Evolutionary conservation across 495 filamentous ascomycete species (phyloP).

Genomic region (Hypoxylon lienhwacheense): DNA sequence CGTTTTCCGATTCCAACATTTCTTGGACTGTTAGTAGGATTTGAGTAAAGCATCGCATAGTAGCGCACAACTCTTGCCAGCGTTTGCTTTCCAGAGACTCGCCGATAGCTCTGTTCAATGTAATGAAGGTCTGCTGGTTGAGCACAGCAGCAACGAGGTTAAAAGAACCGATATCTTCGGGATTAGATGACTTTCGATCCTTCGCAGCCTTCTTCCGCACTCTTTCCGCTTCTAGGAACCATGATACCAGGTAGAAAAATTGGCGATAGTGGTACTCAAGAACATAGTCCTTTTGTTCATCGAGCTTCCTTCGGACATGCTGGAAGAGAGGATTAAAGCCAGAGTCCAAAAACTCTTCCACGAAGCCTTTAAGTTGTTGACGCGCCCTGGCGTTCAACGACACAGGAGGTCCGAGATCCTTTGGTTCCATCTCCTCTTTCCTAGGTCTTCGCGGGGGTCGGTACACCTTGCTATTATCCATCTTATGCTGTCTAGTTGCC

Average conservation of each 20-base stretch:
- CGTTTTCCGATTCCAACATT: slow-evolving; percentile 80
- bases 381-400: slow-evolving; percentile 68
- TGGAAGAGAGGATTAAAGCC: slow-evolving; percentile 93
- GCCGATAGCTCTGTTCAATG: slow-evolving; percentile 81
- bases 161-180: slow-evolving; percentile 73
- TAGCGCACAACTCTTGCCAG: slow-evolving; percentile 83
- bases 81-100: slow-evolving; percentile 74
- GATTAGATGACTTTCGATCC: slow-evolving; percentile 43
- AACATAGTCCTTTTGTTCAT: slow-evolving; percentile 86
- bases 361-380: slow-evolving; percentile 74
- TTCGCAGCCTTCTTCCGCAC: slow-evolving; percentile 64
- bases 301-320: slow-evolving; percentile 84
- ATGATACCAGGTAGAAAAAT: slow-evolving; percentile 89
- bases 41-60: slow-evolving; percentile 88
- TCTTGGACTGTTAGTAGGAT: slow-evolving; percentile 91
- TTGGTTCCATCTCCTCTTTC: slow-evolving; percentile 64
- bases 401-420: slow-evolving; percentile 75
- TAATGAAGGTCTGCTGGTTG: slow-evolving; percentile 89
- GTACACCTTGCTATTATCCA: slow-evolving; percentile 91
- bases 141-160: slow-evolving; percentile 84
- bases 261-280: slow-evolving; percentile 71
- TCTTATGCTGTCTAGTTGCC: slow-evolving; percentile 74
- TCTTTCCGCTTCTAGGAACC: slow-evolving; percentile 92
- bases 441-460: slow-evolving; percentile 70
- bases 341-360: slow-evolving; percentile 93